Evolutionary conservation across 2,329 filamentous ascomycete species (phyloP).

Genomic region (Claviceps pazoutovae): DNA sequence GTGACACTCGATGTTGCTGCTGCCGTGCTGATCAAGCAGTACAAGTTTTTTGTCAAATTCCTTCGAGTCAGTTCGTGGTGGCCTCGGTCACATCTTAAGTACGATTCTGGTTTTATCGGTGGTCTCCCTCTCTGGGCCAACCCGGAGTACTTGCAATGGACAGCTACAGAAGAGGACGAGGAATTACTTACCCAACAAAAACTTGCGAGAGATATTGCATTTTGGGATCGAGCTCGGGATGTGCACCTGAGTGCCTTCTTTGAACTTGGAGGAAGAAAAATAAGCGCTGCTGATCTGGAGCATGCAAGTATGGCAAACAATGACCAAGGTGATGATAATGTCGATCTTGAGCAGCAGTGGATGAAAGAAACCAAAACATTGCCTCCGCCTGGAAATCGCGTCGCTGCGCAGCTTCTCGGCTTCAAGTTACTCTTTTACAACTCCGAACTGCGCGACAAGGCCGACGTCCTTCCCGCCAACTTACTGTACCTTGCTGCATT

Average conservation of each 20-base stretch:
- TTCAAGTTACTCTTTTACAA: conserved; percentile 97
- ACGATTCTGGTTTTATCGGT: conserved; percentile 30
- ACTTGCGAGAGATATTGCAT: conserved; percentile 53
- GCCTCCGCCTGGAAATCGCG: conserved; percentile 73
- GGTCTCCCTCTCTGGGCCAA: conserved; percentile 79
- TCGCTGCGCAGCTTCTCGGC: conserved; percentile 85
- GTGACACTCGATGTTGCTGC: conserved; percentile 93
- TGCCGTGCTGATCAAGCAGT: conserved; percentile 82
- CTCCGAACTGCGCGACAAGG: conserved; percentile 58
- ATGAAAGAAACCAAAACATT: conserved; percentile 67
- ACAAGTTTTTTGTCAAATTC: conserved; percentile 87
- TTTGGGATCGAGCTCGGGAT: conserved; percentile 70
- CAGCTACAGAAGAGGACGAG: conserved; percentile 55
- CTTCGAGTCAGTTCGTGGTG: conserved; percentile 91
- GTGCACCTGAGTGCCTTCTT: conserved; percentile 76
- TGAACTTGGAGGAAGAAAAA: conserved; percentile 63
- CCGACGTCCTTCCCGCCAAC: conserved; percentile 77
- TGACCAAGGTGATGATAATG: conserved; percentile 30
- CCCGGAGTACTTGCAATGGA: conserved; percentile 52
- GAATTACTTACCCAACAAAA: conserved; percentile 40
- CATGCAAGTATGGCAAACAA: conserved; percentile 25
- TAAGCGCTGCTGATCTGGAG: conserved; percentile 44
- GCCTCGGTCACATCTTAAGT: conserved; percentile 50
- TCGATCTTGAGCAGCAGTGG: conserved; percentile 54
- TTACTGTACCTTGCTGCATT: conserved; percentile 83